Evolutionary conservation across 306 rosid species (phyloP), one percentile per base, ranked within the genome.

Genomic region (Delonix regia): DNA sequence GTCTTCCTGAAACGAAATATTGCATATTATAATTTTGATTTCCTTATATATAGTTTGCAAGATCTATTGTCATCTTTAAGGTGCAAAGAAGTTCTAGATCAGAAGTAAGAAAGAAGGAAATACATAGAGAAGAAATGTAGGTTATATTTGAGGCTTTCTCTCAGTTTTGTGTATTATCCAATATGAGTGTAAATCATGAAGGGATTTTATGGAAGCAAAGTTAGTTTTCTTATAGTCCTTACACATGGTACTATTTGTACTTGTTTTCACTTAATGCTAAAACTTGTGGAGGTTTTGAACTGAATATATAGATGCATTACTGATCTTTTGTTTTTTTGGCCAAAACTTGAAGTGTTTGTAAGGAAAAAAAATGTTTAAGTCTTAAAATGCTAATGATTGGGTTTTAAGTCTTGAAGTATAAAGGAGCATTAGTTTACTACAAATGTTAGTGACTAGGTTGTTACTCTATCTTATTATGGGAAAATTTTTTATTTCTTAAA

Each of bases 31-130:
- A 66, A 55, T 15, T 71, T 67, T 30, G 11, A 56, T 78, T 63
- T 69, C 22, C 73, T 77, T 77, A 45, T 38, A 78, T 62, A 19
- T 74, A 85, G 88, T 85, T 85, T 74, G 85, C 88, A 25, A 83
- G 85, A 63, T 85, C 79, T 56, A 83, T 83, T 33, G 16, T 85
- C 39, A 63, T 85, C 79, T 85, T 81, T 56, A 83, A 85, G 81
- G 88, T 85, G 76, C 88, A 85, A 78, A 81, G 88, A 78, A 85
- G 85, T 65, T 78, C 85, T 69, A 78, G 85, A 74, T 69, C 88
- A 69, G 88, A 85, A 71, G 85, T 85, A 14, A 85, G 81, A 76
- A 85, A 85, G 63, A 85, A 85, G 76, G 88, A 85, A 74, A 9
- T 53, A 63, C 88, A 83, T 11, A 81, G 39, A 55, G 81, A 78